A percentile compares a stretch with the other conserved stretches of the same genome.
Evolutionary conservation across 768 basidiomycete species (phyloP).

Genomic region (Rhizopogon rudus): DNA sequence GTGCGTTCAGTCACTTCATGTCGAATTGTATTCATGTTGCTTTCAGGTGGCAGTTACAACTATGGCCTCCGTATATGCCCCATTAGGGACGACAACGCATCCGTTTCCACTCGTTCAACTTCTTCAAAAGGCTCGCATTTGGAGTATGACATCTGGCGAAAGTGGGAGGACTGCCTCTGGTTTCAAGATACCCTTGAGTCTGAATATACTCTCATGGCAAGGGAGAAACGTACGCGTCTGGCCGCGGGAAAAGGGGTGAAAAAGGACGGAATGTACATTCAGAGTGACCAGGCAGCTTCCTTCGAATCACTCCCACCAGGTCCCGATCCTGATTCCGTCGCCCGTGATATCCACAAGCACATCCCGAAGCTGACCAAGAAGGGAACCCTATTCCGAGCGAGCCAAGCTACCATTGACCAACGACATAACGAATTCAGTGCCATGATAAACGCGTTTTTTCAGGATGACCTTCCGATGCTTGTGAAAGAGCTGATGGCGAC

Average conservation of each 20-base stretch:
- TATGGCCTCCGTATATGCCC: slow-evolving; percentile 63
- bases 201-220: slow-evolving; percentile 59
- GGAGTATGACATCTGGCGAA: slow-evolving; percentile 72
- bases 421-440: slow-evolving; percentile 55
- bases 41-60: slow-evolving; percentile 44
- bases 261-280: slow-evolving; percentile 62
- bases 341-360: slow-evolving; percentile 60
- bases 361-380: slow-evolving; percentile 69
- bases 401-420: slow-evolving; percentile 58
- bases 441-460: slow-evolving; percentile 56
- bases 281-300: slow-evolving; percentile 70
- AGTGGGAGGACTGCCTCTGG: slow-evolving; percentile 80
- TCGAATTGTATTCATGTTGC: slow-evolving; percentile 2
- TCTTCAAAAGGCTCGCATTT: slow-evolving; percentile 29
- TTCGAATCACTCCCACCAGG: slow-evolving; percentile 84
- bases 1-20: slow-evolving; percentile 26
- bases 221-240: slow-evolving; percentile 64
- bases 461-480: slow-evolving; percentile 57
- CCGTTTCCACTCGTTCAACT: slow-evolving; percentile 8
- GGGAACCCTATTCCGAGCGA: slow-evolving; percentile 67
- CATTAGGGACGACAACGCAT: slow-evolving; percentile 30
- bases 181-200: slow-evolving; percentile 67
- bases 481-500: slow-evolving; percentile 60
- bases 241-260: slow-evolving; percentile 71
- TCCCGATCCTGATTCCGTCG: slow-evolving; percentile 70